Base-by-base conservation (phyloP, 331 rosid species). In the Malus hybrid region DNA sequence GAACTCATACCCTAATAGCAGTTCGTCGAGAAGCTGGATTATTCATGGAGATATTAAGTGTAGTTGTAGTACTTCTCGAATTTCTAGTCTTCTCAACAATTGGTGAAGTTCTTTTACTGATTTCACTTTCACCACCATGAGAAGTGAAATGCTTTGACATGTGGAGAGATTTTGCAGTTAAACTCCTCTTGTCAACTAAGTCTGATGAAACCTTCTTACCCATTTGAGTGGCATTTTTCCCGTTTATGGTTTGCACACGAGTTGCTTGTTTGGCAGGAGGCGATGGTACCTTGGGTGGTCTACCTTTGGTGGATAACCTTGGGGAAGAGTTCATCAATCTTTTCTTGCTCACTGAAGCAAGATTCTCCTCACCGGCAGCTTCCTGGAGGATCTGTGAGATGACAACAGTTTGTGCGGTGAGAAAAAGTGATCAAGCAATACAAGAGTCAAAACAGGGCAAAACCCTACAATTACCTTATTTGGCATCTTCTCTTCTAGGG, bases 121-220 rank as follows among this genome's bases (percentile, higher is more conserved):
- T 75, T 76, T 84, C 75, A 71, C 74, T 75, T 74, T 84, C 75
- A 71, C 74, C 62, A n/a, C 75, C 19, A 13, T 68, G 55, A 56
- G 89, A 77, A 48, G 84, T 76, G 68, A 86, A 80, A 66, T 84
- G 76, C 50, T 71, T 65, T 12, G 97, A 87, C 89, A 70, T 80
- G 75, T 81, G 82, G 42, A 84, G 83, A 64, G 92, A 82, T 61
- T 78, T 80, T 44, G 70, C 75, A 70, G 74, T 44, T 48, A 69
- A 50, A 24, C 79, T 74, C 85, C 74, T 84, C 77, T 71, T 85
- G 63, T 78, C 87, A 67, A 63, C 65, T 46, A 68, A 39, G 39
- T 72, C 84, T 77, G 75, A 82, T 63, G 63, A 71, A 69, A 76
- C 24, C 63, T 72, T 86, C 83, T 77, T 81, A 73, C 78, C 80